Percentiles rank a stretch among this genome's conserved stretches.
Conservation (phyloP, 345 rosid species). For the Salix purpurea region DNA sequence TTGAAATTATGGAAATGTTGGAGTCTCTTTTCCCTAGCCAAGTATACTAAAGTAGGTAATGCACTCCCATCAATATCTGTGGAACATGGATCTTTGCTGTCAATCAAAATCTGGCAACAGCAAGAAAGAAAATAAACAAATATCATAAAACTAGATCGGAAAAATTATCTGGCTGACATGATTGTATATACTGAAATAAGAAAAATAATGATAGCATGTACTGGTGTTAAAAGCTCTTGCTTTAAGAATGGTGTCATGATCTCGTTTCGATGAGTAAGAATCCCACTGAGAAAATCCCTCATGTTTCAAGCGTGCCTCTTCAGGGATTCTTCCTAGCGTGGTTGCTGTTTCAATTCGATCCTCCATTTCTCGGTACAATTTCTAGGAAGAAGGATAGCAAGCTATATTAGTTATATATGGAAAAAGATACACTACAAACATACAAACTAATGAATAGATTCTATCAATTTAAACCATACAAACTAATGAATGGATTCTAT, state of each 20-base stretch:
- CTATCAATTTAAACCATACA: no score
- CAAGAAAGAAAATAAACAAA: no score
- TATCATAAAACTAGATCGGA: no score
- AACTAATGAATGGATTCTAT: no score
- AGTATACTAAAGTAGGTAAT: slow-evolving; percentile 42
- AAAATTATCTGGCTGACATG: neutral
- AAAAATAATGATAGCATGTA: no score
- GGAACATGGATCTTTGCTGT: slow-evolving; percentile 23
- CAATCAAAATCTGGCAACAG: slow-evolving; percentile 8
- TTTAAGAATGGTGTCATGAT: slow-evolving; percentile 38
- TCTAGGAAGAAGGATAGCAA: slow-evolving; percentile 13
- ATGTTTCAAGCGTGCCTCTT: slow-evolving; percentile 20
- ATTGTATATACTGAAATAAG: neutral
- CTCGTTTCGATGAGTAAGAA: slow-evolving; percentile 13
- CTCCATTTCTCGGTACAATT: slow-evolving; percentile 32
- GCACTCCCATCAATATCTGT: slow-evolving; percentile 30
- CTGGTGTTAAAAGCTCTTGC: slow-evolving; percentile 8
- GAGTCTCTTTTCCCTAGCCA: slow-evolving; percentile 46
- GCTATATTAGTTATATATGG: no score
- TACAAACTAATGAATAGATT: no score
- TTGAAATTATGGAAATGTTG: slow-evolving; percentile 41
- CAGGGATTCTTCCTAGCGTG: slow-evolving; percentile 23
- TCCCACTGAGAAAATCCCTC: slow-evolving; percentile 35
- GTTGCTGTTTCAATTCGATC: slow-evolving; percentile 21
- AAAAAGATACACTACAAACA: no score